phyloP scores from a whole-genome alignment of 345 rosid genomes.

The Geranium brycei region DNA sequence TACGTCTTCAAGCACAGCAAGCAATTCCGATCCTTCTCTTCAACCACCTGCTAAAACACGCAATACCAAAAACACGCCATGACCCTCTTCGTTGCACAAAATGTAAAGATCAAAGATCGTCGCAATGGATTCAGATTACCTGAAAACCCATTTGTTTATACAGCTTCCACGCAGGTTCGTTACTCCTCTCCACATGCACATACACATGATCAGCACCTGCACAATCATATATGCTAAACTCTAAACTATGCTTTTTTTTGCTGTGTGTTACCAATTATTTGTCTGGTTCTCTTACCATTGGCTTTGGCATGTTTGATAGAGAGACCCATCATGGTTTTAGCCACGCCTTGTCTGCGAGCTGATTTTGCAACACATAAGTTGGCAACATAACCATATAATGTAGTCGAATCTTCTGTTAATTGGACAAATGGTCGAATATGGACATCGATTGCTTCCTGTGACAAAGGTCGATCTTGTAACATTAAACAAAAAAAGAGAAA shows the following conservation, averaged over 20 bases:
- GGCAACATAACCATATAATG: conserved; percentile 50
- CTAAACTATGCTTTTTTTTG: too few species aligned
- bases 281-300: conserved; percentile 28
- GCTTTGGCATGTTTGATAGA: conserved; percentile 53
- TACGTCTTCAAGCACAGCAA: conserved; percentile 39
- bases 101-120: background rate
- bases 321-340: conserved; percentile 59
- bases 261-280: too few species aligned
- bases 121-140: conserved; percentile 25
- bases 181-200: conserved; percentile 64
- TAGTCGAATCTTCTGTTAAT: conserved; percentile 23
- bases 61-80: conserved; percentile 1
- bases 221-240: conserved; percentile 3
- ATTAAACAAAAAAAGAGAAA: too few species aligned
- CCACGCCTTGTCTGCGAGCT: conserved; percentile 79
- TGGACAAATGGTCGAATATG: conserved; percentile 37
- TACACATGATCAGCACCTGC: conserved; percentile 54
- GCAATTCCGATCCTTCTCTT: conserved; percentile 42
- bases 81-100: too few species aligned
- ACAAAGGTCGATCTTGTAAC: too few species aligned
- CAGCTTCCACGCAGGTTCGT: conserved; percentile 47
- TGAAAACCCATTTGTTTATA: conserved; percentile 58
- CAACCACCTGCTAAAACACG: conserved; percentile 39
- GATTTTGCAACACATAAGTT: conserved; percentile 75
- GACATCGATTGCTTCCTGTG: conserved; percentile 50